These are phyloP conservation scores for Exophiala aquamarina DNA, from an alignment of 2,329 filamentous ascomycete species.

Conservation along the genomic window DNA sequence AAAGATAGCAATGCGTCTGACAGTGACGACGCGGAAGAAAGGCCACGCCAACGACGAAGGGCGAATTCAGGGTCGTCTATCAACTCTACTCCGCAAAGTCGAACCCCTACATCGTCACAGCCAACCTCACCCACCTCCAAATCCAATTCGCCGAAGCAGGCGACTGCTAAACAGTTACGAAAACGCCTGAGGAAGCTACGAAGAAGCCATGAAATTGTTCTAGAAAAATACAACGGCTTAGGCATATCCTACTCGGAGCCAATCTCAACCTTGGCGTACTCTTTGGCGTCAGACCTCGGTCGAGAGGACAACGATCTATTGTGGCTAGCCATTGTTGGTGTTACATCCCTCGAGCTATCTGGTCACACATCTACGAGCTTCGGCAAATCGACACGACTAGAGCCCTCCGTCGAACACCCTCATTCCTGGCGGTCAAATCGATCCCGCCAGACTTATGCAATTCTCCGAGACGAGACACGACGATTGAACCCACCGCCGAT, in stretches of 20 bases:
- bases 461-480: constrained; percentile 89
- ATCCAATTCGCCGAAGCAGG: constrained; percentile 37
- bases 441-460: constrained; percentile 78
- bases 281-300: constrained; percentile 88
- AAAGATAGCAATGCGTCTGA: constrained; percentile 62
- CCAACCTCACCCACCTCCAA: constrained; percentile 48
- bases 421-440: constrained; percentile 42
- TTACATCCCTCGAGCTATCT: constrained; percentile 90
- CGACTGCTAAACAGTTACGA: constrained; percentile 69
- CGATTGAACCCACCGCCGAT: constrained; percentile 81
- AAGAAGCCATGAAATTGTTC: constrained; percentile 70
- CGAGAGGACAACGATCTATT: constrained; percentile 95
- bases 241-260: constrained; percentile 93
- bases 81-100: constrained; percentile 42
- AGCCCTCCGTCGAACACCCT: constrained; percentile 47
- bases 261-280: constrained; percentile 91
- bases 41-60: constrained; percentile 75
- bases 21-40: constrained; percentile 68
- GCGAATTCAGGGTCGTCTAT: constrained; percentile 69
- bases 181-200: constrained; percentile 73
- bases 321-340: constrained; percentile 92
- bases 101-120: constrained; percentile 44
- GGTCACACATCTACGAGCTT: constrained; percentile 81
- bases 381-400: constrained; percentile 51
- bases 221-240: constrained; percentile 80